phyloP scores from a whole-genome alignment of 1,284 basidiomycete genomes.

The Rhizoctonia solani region DNA sequence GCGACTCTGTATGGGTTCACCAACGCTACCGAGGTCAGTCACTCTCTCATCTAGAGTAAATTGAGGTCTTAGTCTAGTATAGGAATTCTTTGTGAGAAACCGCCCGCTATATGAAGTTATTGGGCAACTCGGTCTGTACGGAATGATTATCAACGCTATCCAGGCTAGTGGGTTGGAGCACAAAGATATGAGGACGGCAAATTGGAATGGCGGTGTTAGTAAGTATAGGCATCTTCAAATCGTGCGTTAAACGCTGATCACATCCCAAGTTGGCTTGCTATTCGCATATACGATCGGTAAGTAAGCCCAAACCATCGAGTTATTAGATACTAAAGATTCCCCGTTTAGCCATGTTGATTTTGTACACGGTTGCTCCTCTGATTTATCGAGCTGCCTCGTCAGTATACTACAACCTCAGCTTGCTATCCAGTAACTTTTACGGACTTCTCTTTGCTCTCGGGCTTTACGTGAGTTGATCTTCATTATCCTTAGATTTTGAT shows the following conservation, averaged over 20 bases:
- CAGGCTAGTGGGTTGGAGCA: conserved; percentile 77
- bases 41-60: neutral
- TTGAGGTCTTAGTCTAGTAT: neutral
- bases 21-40: conserved; percentile 47
- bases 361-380: conserved; percentile 83
- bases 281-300: conserved; percentile 65
- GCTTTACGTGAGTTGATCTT: conserved; percentile 57
- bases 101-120: conserved; percentile 81
- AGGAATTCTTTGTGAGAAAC: conserved; percentile 62
- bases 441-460: conserved; percentile 78
- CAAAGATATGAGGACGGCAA: conserved; percentile 60
- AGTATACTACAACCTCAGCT: conserved; percentile 78
- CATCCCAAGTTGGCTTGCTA: conserved; percentile 65
- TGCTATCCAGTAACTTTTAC: conserved; percentile 84
- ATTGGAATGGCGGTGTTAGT: conserved; percentile 74
- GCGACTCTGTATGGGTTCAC: conserved; percentile 84
- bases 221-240: conserved; percentile 41
- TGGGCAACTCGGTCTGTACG: conserved; percentile 83
- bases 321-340: neutral
- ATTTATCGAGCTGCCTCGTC: conserved; percentile 82
- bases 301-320: neutral
- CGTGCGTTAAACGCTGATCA: conserved; percentile 5
- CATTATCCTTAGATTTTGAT: conserved; percentile 16
- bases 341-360: conserved; percentile 64
- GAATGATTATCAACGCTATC: conserved; percentile 74